Evolutionary conservation across 148 eudicot species (phyloP).

Genomic region (Rhododendron ferrugineum): DNA sequence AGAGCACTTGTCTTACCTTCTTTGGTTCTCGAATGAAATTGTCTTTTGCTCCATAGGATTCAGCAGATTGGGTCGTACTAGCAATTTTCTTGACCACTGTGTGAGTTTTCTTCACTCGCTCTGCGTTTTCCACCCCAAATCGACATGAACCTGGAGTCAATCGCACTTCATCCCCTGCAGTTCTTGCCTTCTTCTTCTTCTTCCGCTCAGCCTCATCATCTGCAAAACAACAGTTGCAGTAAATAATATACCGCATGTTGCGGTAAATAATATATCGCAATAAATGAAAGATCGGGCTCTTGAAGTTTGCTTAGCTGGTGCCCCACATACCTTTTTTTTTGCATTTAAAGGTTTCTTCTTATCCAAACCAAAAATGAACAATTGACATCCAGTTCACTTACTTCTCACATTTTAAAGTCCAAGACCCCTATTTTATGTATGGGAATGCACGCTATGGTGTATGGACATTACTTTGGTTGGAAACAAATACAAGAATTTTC

Average conservation of each 20-base stretch:
- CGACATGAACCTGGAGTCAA: constrained; percentile 22
- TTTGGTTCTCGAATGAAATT: constrained; percentile 27
- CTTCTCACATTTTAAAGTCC: neutral
- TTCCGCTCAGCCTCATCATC: constrained; percentile 74
- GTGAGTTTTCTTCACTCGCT: constrained; percentile 40
- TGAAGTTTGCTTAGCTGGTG: neutral
- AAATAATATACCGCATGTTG: neutral
- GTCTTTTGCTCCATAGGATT: constrained; percentile 28
- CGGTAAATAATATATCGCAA: neutral
- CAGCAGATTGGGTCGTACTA: constrained; percentile 31
- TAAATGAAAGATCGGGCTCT: neutral
- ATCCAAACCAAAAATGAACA: neutral
- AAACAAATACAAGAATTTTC: neutral
- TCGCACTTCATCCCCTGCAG: constrained; percentile 33
- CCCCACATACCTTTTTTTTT: neutral
- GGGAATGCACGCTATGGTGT: neutral
- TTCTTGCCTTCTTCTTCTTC: constrained; percentile 64
- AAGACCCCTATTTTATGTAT: neutral
- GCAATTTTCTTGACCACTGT: constrained; percentile 31
- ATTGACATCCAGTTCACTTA: neutral
- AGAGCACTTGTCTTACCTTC: constrained; percentile 31
- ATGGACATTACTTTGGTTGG: neutral
- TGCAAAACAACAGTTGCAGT: constrained; percentile 22
- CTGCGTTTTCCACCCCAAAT: constrained; percentile 33
- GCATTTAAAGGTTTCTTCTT: neutral